Evolutionary conservation across 2,329 filamentous ascomycete species (phyloP).

Genomic region (Fusarium domesticum): DNA sequence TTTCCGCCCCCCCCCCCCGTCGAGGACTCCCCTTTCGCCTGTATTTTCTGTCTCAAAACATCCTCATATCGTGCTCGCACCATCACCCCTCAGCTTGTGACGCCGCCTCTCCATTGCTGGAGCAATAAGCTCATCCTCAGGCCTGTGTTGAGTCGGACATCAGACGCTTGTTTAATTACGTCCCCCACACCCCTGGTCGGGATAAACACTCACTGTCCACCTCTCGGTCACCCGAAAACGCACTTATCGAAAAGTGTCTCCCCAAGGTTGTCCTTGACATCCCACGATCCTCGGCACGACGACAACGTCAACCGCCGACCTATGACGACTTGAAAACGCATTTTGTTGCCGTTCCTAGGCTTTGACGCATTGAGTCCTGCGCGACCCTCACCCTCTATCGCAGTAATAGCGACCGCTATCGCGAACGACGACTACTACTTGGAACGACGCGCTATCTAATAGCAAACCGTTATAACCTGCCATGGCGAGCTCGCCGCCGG

Average conservation of each 20-base stretch:
- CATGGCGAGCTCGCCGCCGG: conserved; percentile 70
- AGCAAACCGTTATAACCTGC: conserved; percentile 23
- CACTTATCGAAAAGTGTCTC: conserved; percentile 11
- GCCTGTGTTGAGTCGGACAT: conserved; percentile 17
- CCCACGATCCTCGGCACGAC: conserved; percentile 18
- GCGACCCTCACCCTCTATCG: conserved; percentile 10
- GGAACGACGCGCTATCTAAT: conserved; percentile 18
- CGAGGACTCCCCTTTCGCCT: conserved; percentile 7
- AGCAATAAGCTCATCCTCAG: conserved; percentile 24
- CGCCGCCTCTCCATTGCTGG: conserved; percentile 20
- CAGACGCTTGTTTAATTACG: conserved; percentile 31
- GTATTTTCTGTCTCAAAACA: conserved; percentile 7
- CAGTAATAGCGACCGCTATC: conserved; percentile 9
- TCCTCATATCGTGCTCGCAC: conserved; percentile 9
- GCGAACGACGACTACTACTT: conserved; percentile 9
- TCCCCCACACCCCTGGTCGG: conserved; percentile 27
- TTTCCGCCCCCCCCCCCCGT: too few species aligned
- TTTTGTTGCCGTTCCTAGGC: conserved; percentile 21
- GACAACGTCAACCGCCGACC: conserved; percentile 15
- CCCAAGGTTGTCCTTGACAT: conserved; percentile 24
- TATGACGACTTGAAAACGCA: conserved; percentile 28
- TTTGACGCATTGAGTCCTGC: conserved; percentile 13
- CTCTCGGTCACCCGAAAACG: conserved; percentile 17
- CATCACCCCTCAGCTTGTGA: conserved; percentile 18
- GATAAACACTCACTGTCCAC: conserved; percentile 24